Conservation (phyloP, 78 protist genomes). For the Dictyostelium capitatum region DNA sequence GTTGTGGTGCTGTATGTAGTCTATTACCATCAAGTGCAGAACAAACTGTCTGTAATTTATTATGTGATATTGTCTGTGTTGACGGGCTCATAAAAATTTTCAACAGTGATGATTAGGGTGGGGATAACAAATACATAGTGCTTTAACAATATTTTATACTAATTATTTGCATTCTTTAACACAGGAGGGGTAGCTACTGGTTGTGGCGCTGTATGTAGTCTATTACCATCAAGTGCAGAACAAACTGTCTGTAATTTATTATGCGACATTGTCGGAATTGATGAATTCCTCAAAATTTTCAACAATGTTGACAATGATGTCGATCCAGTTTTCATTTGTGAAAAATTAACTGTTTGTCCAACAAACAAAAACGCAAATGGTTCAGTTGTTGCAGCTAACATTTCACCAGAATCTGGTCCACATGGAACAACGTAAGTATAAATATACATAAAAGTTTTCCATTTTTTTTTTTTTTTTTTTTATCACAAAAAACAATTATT, state of each 20-base stretch:
- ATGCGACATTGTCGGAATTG: slow-evolving; percentile 63
- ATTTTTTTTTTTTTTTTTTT: too few species aligned
- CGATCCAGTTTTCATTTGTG: slow-evolving; percentile 71
- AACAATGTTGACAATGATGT: slow-evolving; percentile 27
- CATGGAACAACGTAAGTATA: slow-evolving; percentile 6
- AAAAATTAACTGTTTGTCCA: slow-evolving; percentile 68
- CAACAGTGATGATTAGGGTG: background rate
- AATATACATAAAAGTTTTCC: too few species aligned
- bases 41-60: slow-evolving; percentile 23
- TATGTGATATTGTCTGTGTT: slow-evolving; percentile 58
- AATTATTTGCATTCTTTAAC: background rate
- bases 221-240: slow-evolving; percentile 7
- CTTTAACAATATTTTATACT: background rate
- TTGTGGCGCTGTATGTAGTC: slow-evolving; percentile 20
- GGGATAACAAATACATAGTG: too few species aligned
- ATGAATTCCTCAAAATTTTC: slow-evolving; percentile 52
- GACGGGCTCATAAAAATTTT: slow-evolving; percentile 55
- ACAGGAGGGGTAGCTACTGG: slow-evolving; percentile 9
- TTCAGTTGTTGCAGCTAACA: background rate
- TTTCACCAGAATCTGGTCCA: slow-evolving; percentile 64
- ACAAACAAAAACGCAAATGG: background rate
- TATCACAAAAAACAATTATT: too few species aligned
- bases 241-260: slow-evolving; percentile 26
- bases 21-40: slow-evolving; percentile 1
- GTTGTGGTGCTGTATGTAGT: slow-evolving; percentile 24